Conservation (phyloP, 1,284 basidiomycete species). For the Ustilago sp. region DNA sequence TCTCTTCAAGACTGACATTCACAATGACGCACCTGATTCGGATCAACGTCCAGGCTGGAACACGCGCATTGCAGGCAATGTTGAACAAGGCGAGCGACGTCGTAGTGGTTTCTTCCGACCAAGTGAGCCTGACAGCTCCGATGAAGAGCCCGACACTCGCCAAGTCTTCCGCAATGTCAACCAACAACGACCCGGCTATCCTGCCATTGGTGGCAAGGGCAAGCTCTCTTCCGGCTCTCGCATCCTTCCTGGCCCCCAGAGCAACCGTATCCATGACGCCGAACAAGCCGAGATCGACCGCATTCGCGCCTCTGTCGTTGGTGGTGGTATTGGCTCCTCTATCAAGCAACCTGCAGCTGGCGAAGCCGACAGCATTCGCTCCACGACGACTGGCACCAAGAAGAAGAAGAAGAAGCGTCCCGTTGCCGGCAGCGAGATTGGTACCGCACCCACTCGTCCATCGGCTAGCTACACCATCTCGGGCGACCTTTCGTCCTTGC, state of each 20-base stretch:
- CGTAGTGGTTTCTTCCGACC: conserved; percentile 31
- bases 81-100: conserved; percentile 22
- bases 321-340: conserved; percentile 47
- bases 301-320: conserved; percentile 59
- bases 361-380: conserved; percentile 37
- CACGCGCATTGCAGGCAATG: conserved; percentile 44
- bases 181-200: conserved; percentile 44
- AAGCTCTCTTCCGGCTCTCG: conserved; percentile 41
- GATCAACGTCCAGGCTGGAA: conserved; percentile 35
- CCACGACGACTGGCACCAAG: conserved; percentile 44
- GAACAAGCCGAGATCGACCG: conserved; percentile 53
- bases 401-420: conserved; percentile 59
- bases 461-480: conserved; percentile 47
- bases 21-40: conserved; percentile 17
- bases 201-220: conserved; percentile 41
- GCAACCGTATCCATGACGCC: conserved; percentile 36
- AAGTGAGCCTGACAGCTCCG: conserved; percentile 53
- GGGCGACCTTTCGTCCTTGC: conserved; percentile 49
- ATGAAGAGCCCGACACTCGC: conserved; percentile 59
- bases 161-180: conserved; percentile 64
- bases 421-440: conserved; percentile 61
- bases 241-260: conserved; percentile 60
- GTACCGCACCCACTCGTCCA: conserved; percentile 57
- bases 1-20: conserved; percentile 67
- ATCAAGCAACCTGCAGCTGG: conserved; percentile 19